Conservation (phyloP, 2,329 filamentous ascomycete species). For the Paracoccidioides brasiliensis region DNA sequence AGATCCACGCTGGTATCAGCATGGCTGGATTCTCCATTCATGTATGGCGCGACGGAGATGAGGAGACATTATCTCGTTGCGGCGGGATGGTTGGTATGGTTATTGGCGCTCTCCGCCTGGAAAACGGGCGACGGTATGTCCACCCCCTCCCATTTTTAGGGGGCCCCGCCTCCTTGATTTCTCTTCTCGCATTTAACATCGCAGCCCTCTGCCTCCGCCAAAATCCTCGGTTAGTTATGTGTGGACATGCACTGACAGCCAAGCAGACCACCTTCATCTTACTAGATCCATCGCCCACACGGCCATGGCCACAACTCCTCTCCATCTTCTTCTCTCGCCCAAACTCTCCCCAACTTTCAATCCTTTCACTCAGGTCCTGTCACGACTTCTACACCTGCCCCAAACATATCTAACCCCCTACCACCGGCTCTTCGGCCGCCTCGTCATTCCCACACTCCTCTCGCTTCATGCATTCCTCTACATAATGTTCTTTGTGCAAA, state of each 20-base stretch:
- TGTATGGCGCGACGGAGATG: constrained; percentile 34
- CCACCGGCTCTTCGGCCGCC: constrained; percentile 46
- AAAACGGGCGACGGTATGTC: constrained; percentile 42
- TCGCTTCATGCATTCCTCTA: constrained; percentile 43
- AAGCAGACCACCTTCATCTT: constrained; percentile 49
- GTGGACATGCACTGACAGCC: not conserved
- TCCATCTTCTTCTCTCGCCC: constrained; percentile 44
- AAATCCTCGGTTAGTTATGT: not conserved
- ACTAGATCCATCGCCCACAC: constrained; percentile 50
- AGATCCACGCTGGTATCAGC: constrained; percentile 12
- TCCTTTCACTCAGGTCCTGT: constrained; percentile 42
- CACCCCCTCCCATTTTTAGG: not conserved
- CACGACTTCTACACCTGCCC: constrained; percentile 39
- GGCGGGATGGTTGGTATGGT: constrained; percentile 39
- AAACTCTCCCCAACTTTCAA: constrained; percentile 32
- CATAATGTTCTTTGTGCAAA: constrained; percentile 43
- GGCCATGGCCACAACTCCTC: constrained; percentile 45
- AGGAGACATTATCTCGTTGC: constrained; percentile 39
- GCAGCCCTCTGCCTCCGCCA: not conserved
- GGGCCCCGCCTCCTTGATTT: not conserved
- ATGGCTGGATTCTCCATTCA: constrained; percentile 35
- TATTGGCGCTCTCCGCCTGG: constrained; percentile 37
- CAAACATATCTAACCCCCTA: constrained; percentile 44
- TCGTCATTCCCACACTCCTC: constrained; percentile 39
- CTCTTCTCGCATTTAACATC: not conserved